Evolutionary conservation across 345 rosid species (phyloP).

Genomic region (Populus deltoides): DNA sequence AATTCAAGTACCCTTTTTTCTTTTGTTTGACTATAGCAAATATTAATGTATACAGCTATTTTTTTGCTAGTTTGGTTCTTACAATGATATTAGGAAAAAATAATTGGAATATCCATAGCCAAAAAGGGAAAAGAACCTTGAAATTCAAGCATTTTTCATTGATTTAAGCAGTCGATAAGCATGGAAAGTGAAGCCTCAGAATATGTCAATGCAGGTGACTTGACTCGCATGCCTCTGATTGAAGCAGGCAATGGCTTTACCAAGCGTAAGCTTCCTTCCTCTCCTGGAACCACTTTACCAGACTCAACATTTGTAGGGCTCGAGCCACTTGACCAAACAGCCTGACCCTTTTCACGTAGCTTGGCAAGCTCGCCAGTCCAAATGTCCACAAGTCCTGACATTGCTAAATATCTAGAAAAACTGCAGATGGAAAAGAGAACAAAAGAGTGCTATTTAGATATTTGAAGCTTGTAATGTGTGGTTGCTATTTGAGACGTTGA

Average conservation of each 20-base stretch:
- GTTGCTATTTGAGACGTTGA: no score
- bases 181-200: constrained; percentile 35
- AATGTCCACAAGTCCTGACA: constrained; percentile 51
- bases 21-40: no score
- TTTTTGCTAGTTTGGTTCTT: no score
- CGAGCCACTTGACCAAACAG: constrained; percentile 23
- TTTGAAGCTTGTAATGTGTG: no score
- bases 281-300: no score
- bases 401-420: constrained; percentile 1
- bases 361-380: constrained; percentile 40
- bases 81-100: no score
- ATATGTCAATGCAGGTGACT: not conserved
- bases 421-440: no score
- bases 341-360: constrained; percentile 36
- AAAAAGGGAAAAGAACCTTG: no score
- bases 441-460: not conserved
- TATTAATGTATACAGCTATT: no score
- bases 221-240: not conserved
- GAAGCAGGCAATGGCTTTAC: constrained; percentile 17
- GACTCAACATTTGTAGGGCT: not conserved
- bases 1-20: no score
- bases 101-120: no score
- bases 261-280: not conserved
- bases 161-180: constrained; percentile 17
- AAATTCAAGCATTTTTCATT: no score